These are phyloP conservation scores for Pascua sp. DNA, from an alignment of 1,284 basidiomycete species.

Conservation along the genomic window DNA sequence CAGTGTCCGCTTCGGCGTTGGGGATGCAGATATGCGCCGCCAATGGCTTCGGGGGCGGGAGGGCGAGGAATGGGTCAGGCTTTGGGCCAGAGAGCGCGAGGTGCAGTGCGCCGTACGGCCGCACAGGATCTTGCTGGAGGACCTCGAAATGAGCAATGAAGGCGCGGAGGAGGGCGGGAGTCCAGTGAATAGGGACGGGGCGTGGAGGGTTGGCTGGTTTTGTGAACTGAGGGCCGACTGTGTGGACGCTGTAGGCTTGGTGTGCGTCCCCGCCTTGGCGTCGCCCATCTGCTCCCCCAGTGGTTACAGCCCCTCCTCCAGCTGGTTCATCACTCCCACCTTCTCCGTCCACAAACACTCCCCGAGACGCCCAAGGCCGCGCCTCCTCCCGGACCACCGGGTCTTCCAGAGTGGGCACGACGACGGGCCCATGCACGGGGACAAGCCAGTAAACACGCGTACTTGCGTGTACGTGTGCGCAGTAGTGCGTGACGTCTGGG, in stretches of 20 bases:
- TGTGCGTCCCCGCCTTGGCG: not conserved
- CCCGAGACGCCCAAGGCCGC: slow-evolving; percentile 8
- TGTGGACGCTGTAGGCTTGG: not conserved
- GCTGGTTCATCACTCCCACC: not conserved
- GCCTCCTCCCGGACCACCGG: not conserved
- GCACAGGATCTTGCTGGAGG: slow-evolving; percentile 12
- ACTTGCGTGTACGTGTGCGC: slow-evolving; percentile 9
- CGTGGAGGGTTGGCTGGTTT: not conserved
- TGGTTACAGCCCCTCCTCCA: not conserved
- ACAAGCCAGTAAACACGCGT: slow-evolving; percentile 38
- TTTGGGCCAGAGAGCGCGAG: slow-evolving; percentile 28
- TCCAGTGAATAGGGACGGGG: slow-evolving; percentile 25
- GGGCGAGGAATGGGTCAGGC: slow-evolving; percentile 35
- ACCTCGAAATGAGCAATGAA: slow-evolving; percentile 24
- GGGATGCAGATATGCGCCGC: slow-evolving; percentile 5
- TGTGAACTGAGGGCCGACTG: not conserved
- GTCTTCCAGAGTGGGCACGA: slow-evolving; percentile 22
- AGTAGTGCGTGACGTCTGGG: slow-evolving; percentile 24
- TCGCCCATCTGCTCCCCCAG: not conserved
- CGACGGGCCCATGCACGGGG: slow-evolving; percentile 38
- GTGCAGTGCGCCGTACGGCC: slow-evolving; percentile 16
- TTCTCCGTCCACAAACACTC: slow-evolving; percentile 4
- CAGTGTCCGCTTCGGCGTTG: not conserved
- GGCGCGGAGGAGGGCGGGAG: slow-evolving; percentile 14
- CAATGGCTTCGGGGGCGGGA: slow-evolving; percentile 12